Evolutionary conservation across 768 basidiomycete genomes (phyloP).

Genomic region (Tylopilus sp.): DNA sequence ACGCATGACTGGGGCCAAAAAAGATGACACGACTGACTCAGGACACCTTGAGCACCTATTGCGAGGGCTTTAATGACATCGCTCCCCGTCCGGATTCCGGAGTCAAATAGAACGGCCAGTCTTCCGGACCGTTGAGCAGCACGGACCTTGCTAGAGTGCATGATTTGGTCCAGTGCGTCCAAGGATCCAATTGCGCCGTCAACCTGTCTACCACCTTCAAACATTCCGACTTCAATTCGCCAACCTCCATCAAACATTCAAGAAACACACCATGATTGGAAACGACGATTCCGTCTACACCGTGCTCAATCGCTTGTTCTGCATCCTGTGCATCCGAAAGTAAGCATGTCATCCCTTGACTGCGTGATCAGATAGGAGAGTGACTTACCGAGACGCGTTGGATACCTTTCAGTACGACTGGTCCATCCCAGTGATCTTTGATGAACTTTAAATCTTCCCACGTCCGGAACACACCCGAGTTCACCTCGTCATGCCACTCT

Average conservation of each 20-base stretch:
- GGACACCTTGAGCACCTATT: constrained; percentile 78
- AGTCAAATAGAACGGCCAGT: constrained; percentile 64
- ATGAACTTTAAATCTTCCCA: constrained; percentile 75
- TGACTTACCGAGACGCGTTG: constrained; percentile 53
- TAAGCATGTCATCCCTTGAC: background rate
- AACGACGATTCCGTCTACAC: constrained; percentile 46
- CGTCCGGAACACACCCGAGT: constrained; percentile 56
- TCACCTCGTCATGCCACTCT: constrained; percentile 62
- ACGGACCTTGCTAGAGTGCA: constrained; percentile 55
- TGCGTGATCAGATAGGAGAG: background rate
- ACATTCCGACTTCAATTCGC: background rate
- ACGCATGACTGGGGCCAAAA: no score
- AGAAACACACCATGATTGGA: constrained; percentile 37
- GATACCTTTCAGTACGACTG: constrained; percentile 75
- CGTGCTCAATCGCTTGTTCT: constrained; percentile 42
- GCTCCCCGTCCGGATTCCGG: constrained; percentile 77
- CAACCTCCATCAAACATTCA: background rate
- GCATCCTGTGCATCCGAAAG: constrained; percentile 38
- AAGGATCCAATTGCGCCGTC: constrained; percentile 80
- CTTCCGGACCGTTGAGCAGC: constrained; percentile 58
- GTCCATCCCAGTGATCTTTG: constrained; percentile 73
- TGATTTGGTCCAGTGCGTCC: constrained; percentile 67
- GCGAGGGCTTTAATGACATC: constrained; percentile 86
- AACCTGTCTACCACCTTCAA: constrained; percentile 70
- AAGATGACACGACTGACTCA: constrained; percentile 45